phyloP scores from a whole-genome alignment of 192 early-diverging fungal species.

The Coemansia sp. region DNA sequence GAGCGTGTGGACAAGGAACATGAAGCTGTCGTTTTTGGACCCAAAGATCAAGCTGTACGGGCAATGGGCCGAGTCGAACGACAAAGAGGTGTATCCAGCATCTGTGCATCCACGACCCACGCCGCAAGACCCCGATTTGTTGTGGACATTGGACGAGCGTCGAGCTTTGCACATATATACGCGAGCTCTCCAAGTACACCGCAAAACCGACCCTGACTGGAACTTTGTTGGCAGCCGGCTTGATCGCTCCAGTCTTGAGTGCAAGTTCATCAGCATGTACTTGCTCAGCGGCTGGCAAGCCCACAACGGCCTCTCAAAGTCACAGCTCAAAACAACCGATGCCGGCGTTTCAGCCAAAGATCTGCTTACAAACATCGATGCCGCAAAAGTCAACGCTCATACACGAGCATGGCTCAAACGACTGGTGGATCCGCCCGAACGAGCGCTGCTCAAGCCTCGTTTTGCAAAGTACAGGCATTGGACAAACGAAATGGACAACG shows the following conservation, averaged over 20 bases:
- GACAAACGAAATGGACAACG: background rate
- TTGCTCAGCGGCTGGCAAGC: conserved; percentile 6
- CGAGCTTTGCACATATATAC: conserved; percentile 23
- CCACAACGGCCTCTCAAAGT: background rate
- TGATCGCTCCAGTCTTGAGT: conserved; percentile 4
- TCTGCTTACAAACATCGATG: background rate
- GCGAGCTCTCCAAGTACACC: conserved; percentile 1
- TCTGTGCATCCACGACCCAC: background rate
- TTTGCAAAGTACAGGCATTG: background rate
- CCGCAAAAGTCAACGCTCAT: background rate
- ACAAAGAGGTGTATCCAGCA: background rate
- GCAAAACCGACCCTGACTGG: conserved; percentile 15
- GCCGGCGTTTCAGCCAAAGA: background rate
- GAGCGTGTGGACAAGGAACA: background rate
- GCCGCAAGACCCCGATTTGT: background rate
- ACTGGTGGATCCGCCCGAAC: background rate
- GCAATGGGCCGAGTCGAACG: background rate
- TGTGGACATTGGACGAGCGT: conserved; percentile 27
- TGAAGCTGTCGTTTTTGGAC: background rate
- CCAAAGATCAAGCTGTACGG: background rate
- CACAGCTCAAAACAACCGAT: background rate
- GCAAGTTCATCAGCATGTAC: conserved; percentile 16
- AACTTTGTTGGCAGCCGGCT: background rate
- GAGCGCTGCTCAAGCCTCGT: background rate
- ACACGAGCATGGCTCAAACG: background rate